These are phyloP conservation scores for Cucumis melo DNA, from an alignment of 306 rosid species.

Conservation along the genomic window DNA sequence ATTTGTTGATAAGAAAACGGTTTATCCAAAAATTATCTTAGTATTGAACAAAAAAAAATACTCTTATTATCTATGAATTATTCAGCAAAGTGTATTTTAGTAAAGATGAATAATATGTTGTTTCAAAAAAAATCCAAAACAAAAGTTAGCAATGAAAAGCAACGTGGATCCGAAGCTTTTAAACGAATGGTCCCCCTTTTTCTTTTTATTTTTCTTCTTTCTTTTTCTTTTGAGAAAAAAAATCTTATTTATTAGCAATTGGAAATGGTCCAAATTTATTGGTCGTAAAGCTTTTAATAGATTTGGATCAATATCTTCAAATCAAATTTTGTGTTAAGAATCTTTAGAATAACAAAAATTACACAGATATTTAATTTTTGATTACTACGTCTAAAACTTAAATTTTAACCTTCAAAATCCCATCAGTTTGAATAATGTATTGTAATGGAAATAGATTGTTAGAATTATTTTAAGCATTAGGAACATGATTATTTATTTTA, in stretches of 20 bases:
- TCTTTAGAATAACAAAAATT: not conserved
- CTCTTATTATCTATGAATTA: not conserved
- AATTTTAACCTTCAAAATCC: not conserved
- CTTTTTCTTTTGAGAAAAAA: not conserved
- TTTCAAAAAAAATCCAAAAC: not conserved
- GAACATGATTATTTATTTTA: not conserved
- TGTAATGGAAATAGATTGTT: not conserved
- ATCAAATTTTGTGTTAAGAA: conserved; percentile 5
- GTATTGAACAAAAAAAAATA: not conserved
- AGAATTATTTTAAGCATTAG: not conserved
- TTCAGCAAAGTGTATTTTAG: not conserved
- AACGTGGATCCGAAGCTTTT: not conserved
- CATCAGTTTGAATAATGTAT: too few relatives aligned
- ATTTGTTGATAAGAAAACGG: not conserved
- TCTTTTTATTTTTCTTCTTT: not conserved
- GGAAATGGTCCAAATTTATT: conserved; percentile 40
- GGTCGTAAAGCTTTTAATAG: conserved; percentile 15
- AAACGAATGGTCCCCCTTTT: not conserved
- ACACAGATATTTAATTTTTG: not conserved
- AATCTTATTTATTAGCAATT: not conserved
- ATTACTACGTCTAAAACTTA: not conserved
- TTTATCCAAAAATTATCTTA: not conserved
- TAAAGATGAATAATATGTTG: too few relatives aligned
- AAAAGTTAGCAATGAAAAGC: conserved; percentile 3
- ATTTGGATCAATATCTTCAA: not conserved